Evolutionary conservation across 1,284 basidiomycete genomes (phyloP), one percentile per base, ranked within the genome.

Genomic region (Moesziomyces sp.): DNA sequence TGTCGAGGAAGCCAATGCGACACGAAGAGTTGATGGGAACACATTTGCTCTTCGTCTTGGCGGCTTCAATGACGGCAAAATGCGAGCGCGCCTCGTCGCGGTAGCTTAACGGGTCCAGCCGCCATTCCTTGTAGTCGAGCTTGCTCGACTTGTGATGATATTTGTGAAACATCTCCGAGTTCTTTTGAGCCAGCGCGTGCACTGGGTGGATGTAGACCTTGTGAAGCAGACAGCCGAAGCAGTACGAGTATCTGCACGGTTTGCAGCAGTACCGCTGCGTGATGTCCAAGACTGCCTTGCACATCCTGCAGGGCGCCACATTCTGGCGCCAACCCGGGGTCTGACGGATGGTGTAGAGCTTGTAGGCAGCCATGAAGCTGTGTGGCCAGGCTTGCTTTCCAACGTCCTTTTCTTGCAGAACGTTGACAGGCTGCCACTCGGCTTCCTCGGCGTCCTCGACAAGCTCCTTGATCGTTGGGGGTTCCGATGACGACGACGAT

Each of bases 51-150:
- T 67, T 52, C 35, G 50, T 71, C 21, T 46, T 56, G n/a, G 67
- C 72, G 6, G 72, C 67, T 13, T 74, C 67, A 40, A 74, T 66
- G 3, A 74, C 38, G 13, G 53, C 51, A 61, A 74, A 74, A 45
- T 74, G 62, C 30, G 57, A 56, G n/a, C 56, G 62, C 23, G 72
- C 67, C 24, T 63, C 59, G 16, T 52, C 44, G 19, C 28, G 13
- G n/a, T 54, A 74, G 3, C 42, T 56, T 30, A 65, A 35, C 10
- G 72, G 72, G 14, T 74, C 60, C 21, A 62, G 55, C 28, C 63
- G 53, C 67, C 67, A 74, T 43, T 74, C 67, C 46, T 59, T 56
- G 48, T 74, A 74, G 50, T 74, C 63, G 21, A 63, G 48, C 53
- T 48, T 52, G 60, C 72, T 74, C 18, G 30, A 28, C 23, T 45